Evolutionary conservation across 2,329 filamentous ascomycete species (phyloP).

Genomic region (Neospermospora avenae): DNA sequence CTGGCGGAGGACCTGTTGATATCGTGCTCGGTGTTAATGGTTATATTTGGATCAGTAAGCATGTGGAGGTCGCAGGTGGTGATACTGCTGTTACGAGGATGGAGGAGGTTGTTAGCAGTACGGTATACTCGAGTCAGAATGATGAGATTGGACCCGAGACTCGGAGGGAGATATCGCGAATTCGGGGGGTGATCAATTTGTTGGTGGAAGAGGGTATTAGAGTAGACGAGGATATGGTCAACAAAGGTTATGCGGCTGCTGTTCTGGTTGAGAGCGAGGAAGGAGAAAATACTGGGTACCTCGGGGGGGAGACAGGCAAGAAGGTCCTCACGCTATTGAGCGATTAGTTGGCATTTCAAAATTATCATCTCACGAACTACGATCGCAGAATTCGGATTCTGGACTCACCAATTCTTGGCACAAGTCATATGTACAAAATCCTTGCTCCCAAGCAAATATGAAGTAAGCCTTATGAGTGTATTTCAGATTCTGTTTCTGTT

Average conservation of each 20-base stretch:
- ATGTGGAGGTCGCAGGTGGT: conserved; percentile 58
- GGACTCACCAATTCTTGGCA: too few relatives aligned
- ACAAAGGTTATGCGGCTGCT: conserved; percentile 75
- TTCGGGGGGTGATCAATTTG: conserved; percentile 77
- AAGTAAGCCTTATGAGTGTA: too few relatives aligned
- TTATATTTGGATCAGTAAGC: conserved; percentile 92
- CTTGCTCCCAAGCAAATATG: too few relatives aligned
- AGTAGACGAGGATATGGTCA: conserved; percentile 89
- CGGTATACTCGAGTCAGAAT: conserved; percentile 94
- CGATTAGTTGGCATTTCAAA: conserved; percentile 20
- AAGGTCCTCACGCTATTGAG: conserved; percentile 34
- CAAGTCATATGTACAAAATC: too few relatives aligned
- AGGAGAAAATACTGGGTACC: conserved; percentile 54
- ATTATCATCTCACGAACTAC: too few relatives aligned
- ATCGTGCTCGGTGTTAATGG: conserved; percentile 93
- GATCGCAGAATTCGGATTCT: too few relatives aligned
- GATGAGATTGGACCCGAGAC: conserved; percentile 75
- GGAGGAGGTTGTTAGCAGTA: conserved; percentile 81
- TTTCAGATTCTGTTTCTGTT: too few relatives aligned
- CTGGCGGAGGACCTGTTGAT: conserved; percentile 66
- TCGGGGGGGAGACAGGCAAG: conserved; percentile 45
- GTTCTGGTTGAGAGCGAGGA: conserved; percentile 66
- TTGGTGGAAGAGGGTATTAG: conserved; percentile 77
- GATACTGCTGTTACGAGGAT: conserved; percentile 68
- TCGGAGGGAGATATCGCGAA: conserved; percentile 81